Evolutionary conservation across 805 yeast genomes (phyloP), one percentile per base, ranked within the genome.

Genomic region (Candida mattraensis): DNA sequence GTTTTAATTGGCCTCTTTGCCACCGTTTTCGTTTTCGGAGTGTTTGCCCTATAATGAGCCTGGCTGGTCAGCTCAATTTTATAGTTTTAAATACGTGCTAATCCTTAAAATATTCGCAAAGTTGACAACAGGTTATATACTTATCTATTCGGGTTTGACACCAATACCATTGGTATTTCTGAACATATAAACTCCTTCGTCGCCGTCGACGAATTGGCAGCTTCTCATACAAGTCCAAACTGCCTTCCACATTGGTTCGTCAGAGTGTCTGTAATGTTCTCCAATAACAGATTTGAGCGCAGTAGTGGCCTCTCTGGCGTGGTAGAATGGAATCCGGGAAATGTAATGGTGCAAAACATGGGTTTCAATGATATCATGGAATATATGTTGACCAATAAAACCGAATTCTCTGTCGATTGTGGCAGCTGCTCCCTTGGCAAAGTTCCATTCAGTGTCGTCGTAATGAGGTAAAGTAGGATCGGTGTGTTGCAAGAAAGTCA

Each of bases 151-250:
- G 18, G 71, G 67, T 35, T 55, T 54, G 28, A 54, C 53, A 52
- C 74, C 74, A 36, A 63, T 49, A 33, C 58, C 57, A 46, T 78
- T 78, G 44, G 66, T 62, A 54, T 78, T 78, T 74, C 85, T 77
- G 56, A 64, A 78, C 85, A 78, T 78, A 61, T 66, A 60, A 45
- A 83, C 78, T 42, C 87, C 87, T 29, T 70, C 66, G 30, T 74
- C 72, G 50, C 83, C 86, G 43, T 79, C 87, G 37, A 83, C 85
- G 47, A 73, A 83, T 62, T 80, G 86, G 61, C 89, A 83, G 41
- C 70, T 45, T 61, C 89, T 75, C 33, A 72, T 63, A 45, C 69
- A 64, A 44, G 72, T 70, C 83, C 83, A 77, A 44, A 77, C 60
- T 17, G 75, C 60, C 17, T 53, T 45, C 76, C 78, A 76, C 82